Evolutionary conservation across 192 early-diverging fungal species (phyloP).

Genomic region (Mortierella hygrophila): DNA sequence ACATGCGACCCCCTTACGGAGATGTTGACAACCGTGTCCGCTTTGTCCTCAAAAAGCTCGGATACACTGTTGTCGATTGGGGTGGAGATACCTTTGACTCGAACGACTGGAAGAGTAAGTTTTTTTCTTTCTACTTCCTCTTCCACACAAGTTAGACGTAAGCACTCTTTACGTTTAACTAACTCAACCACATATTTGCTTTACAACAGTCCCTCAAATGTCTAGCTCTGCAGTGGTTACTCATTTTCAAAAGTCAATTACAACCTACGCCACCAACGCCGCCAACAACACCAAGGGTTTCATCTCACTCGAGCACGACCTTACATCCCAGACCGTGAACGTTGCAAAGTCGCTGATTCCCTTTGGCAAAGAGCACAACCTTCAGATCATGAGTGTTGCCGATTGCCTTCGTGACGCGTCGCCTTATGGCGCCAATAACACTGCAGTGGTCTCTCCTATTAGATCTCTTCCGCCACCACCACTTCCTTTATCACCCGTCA

Average conservation of each 20-base stretch:
- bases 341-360: conserved; percentile 31
- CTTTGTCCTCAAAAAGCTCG: conserved; percentile 70
- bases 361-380: neutral
- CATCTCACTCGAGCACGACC: conserved; percentile 46
- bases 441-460: neutral
- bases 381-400: conserved; percentile 19
- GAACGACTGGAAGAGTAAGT: conserved; percentile 51
- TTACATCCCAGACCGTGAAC: neutral
- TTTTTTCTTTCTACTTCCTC: neutral
- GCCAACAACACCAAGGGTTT: conserved; percentile 22
- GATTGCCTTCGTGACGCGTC: conserved; percentile 26
- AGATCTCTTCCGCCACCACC: neutral
- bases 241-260: neutral
- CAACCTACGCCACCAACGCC: neutral
- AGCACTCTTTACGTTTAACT: neutral
- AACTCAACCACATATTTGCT: neutral
- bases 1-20: conserved; percentile 76
- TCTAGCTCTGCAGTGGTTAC: neutral
- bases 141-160: neutral
- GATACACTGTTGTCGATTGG: conserved; percentile 51
- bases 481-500: neutral
- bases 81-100: conserved; percentile 48
- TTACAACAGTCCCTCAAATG: conserved; percentile 6
- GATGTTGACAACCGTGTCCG: conserved; percentile 83
- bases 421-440: conserved; percentile 10